phyloP scores from a whole-genome alignment of 1,139 yeast genomes.

The Arxiozyma telluris region DNA sequence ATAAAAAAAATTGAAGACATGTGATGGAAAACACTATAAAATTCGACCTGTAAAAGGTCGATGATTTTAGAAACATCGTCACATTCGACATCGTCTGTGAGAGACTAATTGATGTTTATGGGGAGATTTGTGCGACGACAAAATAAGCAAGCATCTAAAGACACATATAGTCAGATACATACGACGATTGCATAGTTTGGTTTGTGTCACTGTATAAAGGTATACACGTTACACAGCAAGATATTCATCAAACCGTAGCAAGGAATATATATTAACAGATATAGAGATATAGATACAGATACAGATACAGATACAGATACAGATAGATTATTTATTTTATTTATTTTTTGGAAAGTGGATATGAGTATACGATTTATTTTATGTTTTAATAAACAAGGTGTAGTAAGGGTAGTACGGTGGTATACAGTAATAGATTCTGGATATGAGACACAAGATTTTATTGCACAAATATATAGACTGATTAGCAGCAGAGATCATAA shows the following conservation, averaged over 20 bases:
- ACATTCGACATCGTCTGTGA: background rate
- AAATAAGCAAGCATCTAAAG: background rate
- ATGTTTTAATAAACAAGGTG: slow-evolving; percentile 89
- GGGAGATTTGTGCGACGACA: background rate
- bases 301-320: background rate
- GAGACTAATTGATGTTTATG: background rate
- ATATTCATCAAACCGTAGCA: too few relatives aligned
- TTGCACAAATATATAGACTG: slow-evolving; percentile 58
- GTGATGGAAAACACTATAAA: too few relatives aligned
- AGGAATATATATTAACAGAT: too few relatives aligned
- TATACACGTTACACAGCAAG: too few relatives aligned
- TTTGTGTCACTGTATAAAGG: too few relatives aligned
- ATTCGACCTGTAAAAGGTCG: too few relatives aligned
- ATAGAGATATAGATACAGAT: background rate
- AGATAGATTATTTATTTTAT: background rate
- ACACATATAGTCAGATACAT: too few relatives aligned
- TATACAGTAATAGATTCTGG: slow-evolving; percentile 36
- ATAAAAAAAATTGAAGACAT: too few relatives aligned
- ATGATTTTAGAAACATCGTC: too few relatives aligned
- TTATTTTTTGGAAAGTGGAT: background rate
- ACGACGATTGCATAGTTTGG: too few relatives aligned
- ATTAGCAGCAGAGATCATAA: slow-evolving; percentile 79
- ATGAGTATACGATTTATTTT: slow-evolving; percentile 76
- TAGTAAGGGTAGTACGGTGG: slow-evolving; percentile 80
- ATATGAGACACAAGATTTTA: slow-evolving; percentile 17